Evolutionary conservation across 495 filamentous ascomycete genomes (phyloP).

Genomic region (Saxophila tyrrhenica): DNA sequence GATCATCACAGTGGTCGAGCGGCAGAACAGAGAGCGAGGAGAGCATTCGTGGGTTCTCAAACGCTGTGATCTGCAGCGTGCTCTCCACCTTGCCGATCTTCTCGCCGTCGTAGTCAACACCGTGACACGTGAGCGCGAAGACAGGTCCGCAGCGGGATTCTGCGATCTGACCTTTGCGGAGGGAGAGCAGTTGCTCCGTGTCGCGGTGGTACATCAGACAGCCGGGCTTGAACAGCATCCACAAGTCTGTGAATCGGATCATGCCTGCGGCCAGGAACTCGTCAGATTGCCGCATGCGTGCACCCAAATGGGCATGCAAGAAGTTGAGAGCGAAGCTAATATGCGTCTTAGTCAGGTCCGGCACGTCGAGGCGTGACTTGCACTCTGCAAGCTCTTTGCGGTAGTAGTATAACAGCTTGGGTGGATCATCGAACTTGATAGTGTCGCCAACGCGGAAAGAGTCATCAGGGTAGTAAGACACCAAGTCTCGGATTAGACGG

Average conservation of each 20-base stretch:
- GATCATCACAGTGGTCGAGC: constrained; percentile 65
- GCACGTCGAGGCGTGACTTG: constrained; percentile 53
- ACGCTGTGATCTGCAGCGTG: constrained; percentile 56
- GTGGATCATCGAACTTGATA: constrained; percentile 41
- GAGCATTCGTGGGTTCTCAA: constrained; percentile 73
- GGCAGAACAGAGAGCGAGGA: constrained; percentile 64
- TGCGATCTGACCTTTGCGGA: neutral
- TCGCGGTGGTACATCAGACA: neutral
- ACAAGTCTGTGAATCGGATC: constrained; percentile 67
- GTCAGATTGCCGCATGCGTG: constrained; percentile 43
- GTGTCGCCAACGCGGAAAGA: constrained; percentile 69
- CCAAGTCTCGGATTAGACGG: constrained; percentile 56
- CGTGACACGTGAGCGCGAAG: constrained; percentile 64
- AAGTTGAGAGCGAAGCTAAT: neutral
- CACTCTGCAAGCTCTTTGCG: constrained; percentile 55
- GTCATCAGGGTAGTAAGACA: constrained; percentile 69
- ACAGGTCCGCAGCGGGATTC: constrained; percentile 55
- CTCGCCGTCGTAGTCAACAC: constrained; percentile 68
- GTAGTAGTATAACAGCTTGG: constrained; percentile 79
- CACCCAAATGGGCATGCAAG: constrained; percentile 30
- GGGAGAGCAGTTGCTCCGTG: neutral
- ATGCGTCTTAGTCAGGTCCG: constrained; percentile 46
- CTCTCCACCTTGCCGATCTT: constrained; percentile 57
- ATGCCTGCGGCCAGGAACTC: constrained; percentile 53
- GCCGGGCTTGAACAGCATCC: constrained; percentile 73